These are phyloP conservation scores for Globisporangium cystogenes DNA, from an alignment of 352 stramenopile genomes.

Conservation along the genomic window DNA sequence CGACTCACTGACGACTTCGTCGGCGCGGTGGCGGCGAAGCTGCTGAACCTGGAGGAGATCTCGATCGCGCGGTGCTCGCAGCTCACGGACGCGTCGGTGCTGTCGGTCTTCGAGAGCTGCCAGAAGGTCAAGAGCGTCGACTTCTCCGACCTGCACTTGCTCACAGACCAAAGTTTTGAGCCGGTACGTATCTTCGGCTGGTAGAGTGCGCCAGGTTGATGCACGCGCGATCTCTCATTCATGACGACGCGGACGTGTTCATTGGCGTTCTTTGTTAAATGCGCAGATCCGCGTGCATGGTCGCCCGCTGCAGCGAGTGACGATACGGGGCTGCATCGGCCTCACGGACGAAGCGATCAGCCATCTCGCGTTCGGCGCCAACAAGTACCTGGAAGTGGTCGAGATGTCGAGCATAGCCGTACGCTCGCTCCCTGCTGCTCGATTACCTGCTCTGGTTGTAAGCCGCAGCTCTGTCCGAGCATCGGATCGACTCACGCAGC, in stretches of 20 bases:
- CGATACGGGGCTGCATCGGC: conserved; percentile 52
- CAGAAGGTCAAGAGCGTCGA: conserved; percentile 49
- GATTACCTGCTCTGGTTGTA: neutral
- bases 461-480: neutral
- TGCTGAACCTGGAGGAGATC: conserved; percentile 40
- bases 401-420: conserved; percentile 78
- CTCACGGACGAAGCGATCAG: conserved; percentile 55
- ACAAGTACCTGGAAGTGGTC: conserved; percentile 47
- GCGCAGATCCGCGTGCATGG: conserved; percentile 39
- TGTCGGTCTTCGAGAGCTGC: conserved; percentile 46
- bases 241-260: neutral
- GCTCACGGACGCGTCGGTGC: conserved; percentile 44
- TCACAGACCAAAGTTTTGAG: conserved; percentile 65
- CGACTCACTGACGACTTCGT: conserved; percentile 60
- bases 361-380: conserved; percentile 52
- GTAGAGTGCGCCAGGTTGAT: too few relatives aligned
- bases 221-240: neutral
- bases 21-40: conserved; percentile 25
- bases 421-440: conserved; percentile 11
- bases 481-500: neutral
- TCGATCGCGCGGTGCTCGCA: conserved; percentile 70
- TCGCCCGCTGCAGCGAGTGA: conserved; percentile 46
- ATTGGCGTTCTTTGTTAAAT: conserved; percentile 1
- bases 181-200: conserved; percentile 23
- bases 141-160: conserved; percentile 60